Conservation (phyloP, 2,329 filamentous ascomycete genomes). For the Scopulariopsis brevicaulis region DNA sequence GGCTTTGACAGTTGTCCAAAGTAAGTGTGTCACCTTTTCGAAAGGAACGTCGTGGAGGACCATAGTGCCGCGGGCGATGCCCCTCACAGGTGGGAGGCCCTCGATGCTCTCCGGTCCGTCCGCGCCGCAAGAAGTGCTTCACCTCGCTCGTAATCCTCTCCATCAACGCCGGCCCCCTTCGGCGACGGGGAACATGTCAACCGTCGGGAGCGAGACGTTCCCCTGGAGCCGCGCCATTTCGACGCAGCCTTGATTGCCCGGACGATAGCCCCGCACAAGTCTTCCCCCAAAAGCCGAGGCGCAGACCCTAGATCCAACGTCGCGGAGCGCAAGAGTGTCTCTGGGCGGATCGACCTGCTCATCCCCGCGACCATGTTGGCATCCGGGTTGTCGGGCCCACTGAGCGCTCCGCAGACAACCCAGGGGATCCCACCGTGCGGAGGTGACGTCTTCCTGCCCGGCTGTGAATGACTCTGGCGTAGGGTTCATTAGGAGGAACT, state of each 20-base stretch:
- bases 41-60: conserved; percentile 34
- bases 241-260: conserved; percentile 24
- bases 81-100: conserved; percentile 23
- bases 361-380: conserved; percentile 33
- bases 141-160: conserved; percentile 24
- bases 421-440: conserved; percentile 24
- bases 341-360: conserved; percentile 32
- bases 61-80: conserved; percentile 33
- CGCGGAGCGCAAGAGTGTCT: conserved; percentile 29
- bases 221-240: conserved; percentile 36
- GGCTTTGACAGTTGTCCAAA: conserved; percentile 37
- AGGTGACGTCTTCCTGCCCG: conserved; percentile 22
- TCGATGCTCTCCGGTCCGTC: conserved; percentile 17
- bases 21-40: conserved; percentile 38
- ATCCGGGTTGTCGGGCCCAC: conserved; percentile 21
- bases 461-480: conserved; percentile 23
- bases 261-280: conserved; percentile 20
- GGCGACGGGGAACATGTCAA: conserved; percentile 32
- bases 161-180: conserved; percentile 25
- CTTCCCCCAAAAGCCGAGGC: conserved; percentile 8
- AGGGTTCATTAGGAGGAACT: conserved; percentile 27
- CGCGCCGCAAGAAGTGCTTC: conserved; percentile 19
- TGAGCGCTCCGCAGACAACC: conserved; percentile 26
- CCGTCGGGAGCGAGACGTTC: conserved; percentile 32
- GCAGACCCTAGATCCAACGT: conserved; percentile 29